Conservation (phyloP, 2,329 filamentous ascomycete genomes). For the Sclerotinia trifoliorum region DNA sequence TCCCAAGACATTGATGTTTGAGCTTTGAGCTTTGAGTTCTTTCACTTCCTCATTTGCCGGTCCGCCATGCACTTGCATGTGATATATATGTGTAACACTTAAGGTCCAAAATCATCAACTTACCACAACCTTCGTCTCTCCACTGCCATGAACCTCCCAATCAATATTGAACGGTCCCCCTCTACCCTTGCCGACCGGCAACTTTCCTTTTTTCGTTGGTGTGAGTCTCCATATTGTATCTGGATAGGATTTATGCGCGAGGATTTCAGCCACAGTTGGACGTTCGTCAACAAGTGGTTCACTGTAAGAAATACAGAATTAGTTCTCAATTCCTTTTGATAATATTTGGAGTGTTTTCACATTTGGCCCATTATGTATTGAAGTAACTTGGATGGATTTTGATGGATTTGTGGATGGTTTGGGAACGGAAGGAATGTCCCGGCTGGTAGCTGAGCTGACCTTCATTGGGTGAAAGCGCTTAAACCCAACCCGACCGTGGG, state of each 20-base stretch:
- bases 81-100: neutral
- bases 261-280: conserved; percentile 55
- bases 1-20: no score
- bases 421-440: neutral
- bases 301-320: conserved; percentile 7
- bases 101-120: conserved; percentile 15
- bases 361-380: conserved; percentile 1
- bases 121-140: conserved; percentile 70
- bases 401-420: neutral
- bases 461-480: neutral
- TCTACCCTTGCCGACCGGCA: conserved; percentile 64
- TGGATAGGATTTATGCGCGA: conserved; percentile 64
- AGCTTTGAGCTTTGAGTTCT: neutral
- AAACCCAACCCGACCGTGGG: neutral
- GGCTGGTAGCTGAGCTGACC: neutral
- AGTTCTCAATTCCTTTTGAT: neutral
- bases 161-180: conserved; percentile 74
- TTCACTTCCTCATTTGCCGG: conserved; percentile 12
- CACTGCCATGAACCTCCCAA: conserved; percentile 78
- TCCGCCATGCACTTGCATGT: neutral
- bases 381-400: neutral
- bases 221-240: conserved; percentile 68
- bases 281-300: conserved; percentile 24
- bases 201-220: conserved; percentile 59
- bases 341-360: neutral